Percentiles rank a stretch among this genome's conserved stretches.
Conservation (phyloP, 1,284 basidiomycete genomes). For the Trichosporon asahii region DNA sequence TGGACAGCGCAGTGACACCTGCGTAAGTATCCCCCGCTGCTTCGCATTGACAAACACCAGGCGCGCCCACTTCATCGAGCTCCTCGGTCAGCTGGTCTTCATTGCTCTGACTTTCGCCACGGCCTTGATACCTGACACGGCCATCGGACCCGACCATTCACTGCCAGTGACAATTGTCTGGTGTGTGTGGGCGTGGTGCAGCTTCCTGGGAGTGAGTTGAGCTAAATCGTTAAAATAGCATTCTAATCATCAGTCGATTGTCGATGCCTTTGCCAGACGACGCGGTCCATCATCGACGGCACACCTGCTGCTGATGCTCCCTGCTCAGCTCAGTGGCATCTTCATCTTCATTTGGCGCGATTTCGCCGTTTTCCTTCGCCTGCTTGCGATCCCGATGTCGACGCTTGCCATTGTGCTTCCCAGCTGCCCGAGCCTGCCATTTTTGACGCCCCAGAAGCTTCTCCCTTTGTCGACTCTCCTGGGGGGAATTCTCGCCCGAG, state of each 20-base stretch:
- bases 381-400: constrained; percentile 18
- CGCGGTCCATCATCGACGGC: constrained; percentile 18
- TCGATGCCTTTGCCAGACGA: constrained; percentile 19
- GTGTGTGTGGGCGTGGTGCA: constrained; percentile 24
- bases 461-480: constrained; percentile 23
- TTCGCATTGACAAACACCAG: constrained; percentile 7
- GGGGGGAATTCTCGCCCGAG: constrained; percentile 24
- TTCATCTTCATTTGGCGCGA: constrained; percentile 12
- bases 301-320: constrained; percentile 24
- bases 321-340: constrained; percentile 19
- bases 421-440: constrained; percentile 17
- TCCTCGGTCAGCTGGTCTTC: constrained; percentile 20
- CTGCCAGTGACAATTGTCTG: constrained; percentile 20
- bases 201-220: constrained; percentile 17
- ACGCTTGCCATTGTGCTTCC: constrained; percentile 24
- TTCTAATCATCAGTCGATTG: constrained; percentile 18
- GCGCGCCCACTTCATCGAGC: constrained; percentile 24
- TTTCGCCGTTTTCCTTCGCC: constrained; percentile 17
- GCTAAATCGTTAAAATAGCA: background rate
- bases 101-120: constrained; percentile 25
- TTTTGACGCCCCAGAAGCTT: constrained; percentile 21
- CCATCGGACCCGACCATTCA: constrained; percentile 17
- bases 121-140: constrained; percentile 22
- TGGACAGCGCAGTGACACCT: constrained; percentile 21
- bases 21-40: constrained; percentile 14